Base-by-base conservation (phyloP, 352 stramenopile species). In the Phytopythium ostracodes region DNA sequence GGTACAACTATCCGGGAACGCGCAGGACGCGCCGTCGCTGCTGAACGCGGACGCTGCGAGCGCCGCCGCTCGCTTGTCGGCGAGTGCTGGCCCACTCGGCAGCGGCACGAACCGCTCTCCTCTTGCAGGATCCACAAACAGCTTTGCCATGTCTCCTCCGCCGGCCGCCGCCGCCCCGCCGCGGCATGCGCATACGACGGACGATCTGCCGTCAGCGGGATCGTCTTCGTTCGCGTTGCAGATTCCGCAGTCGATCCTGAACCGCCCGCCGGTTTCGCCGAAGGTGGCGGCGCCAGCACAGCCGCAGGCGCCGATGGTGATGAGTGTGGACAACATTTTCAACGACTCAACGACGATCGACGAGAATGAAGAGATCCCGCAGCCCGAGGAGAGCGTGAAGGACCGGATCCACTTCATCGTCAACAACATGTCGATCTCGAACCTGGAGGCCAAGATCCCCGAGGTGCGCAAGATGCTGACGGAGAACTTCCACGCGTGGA, bases 331-430 rank as follows among this genome's bases (percentile, higher is more conserved):
- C 58, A 81, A 92, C 68, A 96, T 96, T 61, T 94, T 96, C 65
- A 74, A 92, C 52, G 79, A 85, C 8, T 81, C 76, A 36, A 92
- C 71, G 42, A 64, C 70, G 5, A 60, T 87, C 20, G 81, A 94
- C 40, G 83, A 93, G 36, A 60, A 76, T 31, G 79, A 89, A 67
- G 72, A 68, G 15, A 70, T 92, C 29, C 63, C 72, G 46, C 85
- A 96, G 59, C 87, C 87, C 0, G 87, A 94, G 15, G 83, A 94
- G 67, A 82, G 63, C 24, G 68, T 98, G 51, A 87, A 98, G 59
- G 97, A 99, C 72, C 83, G 96, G n/a, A 97, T 99, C 64, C 96
- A 99, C 72, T 99, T 99, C 66, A 95, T 99, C 22, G 97, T 99
- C 67, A 99, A 99, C 80, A 99, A 99, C 72, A 94, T 99, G 72